phyloP scores from a whole-genome alignment of 140 eudicot species.

The Cichorium intybus region DNA sequence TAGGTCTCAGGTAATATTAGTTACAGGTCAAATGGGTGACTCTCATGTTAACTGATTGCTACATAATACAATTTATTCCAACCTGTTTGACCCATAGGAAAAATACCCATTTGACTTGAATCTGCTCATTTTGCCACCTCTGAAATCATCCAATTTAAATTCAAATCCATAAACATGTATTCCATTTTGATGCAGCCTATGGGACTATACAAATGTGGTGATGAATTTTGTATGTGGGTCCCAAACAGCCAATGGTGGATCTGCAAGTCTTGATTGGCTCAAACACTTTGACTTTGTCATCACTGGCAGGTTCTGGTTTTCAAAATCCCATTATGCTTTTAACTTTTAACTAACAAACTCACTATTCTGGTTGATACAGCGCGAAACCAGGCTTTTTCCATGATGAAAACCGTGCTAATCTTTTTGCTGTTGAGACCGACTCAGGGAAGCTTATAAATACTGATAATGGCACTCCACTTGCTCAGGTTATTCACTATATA shows the following conservation, averaged over 20 bases:
- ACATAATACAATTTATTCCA: too few relatives aligned
- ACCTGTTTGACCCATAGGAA: too few relatives aligned
- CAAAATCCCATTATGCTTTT: slow-evolving; percentile 1
- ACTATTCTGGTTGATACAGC: slow-evolving; percentile 35
- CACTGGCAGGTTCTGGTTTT: slow-evolving; percentile 79
- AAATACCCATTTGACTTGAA: too few relatives aligned
- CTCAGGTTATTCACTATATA: slow-evolving; percentile 73
- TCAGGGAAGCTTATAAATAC: slow-evolving; percentile 93
- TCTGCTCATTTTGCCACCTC: too few relatives aligned
- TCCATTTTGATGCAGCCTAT: slow-evolving; percentile 87
- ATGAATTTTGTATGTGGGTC: slow-evolving; percentile 86
- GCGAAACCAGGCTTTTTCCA: slow-evolving; percentile 96
- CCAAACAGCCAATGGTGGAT: slow-evolving; percentile 22
- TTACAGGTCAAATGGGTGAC: background rate
- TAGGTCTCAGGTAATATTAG: background rate
- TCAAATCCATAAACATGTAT: too few relatives aligned
- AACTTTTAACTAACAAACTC: background rate
- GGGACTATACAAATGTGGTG: slow-evolving; percentile 95
- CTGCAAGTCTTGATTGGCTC: slow-evolving; percentile 80
- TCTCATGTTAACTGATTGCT: too few relatives aligned
- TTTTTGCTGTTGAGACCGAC: slow-evolving; percentile 77
- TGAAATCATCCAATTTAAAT: too few relatives aligned
- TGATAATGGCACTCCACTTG: slow-evolving; percentile 95
- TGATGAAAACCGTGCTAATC: slow-evolving; percentile 81
- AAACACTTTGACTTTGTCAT: slow-evolving; percentile 85